Evolutionary conservation across 306 rosid species (phyloP).

Genomic region (Astragalus glycyphyllos): DNA sequence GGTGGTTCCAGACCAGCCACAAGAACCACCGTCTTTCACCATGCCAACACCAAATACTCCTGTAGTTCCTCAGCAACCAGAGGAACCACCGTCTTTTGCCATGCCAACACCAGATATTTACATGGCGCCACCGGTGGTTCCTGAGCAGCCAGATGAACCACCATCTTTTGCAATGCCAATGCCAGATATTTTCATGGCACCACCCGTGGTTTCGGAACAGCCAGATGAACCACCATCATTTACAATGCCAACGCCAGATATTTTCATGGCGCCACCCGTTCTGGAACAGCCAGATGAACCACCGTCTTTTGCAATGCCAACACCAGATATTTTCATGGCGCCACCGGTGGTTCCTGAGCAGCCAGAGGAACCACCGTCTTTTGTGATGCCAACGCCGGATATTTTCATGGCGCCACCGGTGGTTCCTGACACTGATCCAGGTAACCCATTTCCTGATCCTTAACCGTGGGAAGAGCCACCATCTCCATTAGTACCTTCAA

Average conservation of each 20-base stretch:
- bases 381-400: too few species aligned
- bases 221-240: too few species aligned
- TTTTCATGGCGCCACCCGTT: too few species aligned
- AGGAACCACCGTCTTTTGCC: conserved; percentile 26
- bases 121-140: conserved; percentile 13
- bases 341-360: too few species aligned
- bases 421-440: too few species aligned
- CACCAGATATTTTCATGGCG: too few species aligned
- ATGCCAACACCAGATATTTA: conserved; percentile 27
- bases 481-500: conserved; percentile 44
- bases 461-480: conserved; percentile 34
- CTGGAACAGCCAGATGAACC: too few species aligned
- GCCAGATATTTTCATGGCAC: background rate
- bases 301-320: too few species aligned
- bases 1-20: background rate
- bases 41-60: conserved; percentile 41
- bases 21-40: conserved; percentile 2
- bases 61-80: background rate
- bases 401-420: too few species aligned
- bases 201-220: conserved; percentile 18
- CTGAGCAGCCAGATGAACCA: conserved; percentile 33
- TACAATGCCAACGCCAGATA: too few species aligned
- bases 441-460: conserved; percentile 45
- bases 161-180: conserved; percentile 19
- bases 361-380: too few species aligned